Conservation (phyloP, 306 rosid genomes). For the Cercis canadensis region DNA sequence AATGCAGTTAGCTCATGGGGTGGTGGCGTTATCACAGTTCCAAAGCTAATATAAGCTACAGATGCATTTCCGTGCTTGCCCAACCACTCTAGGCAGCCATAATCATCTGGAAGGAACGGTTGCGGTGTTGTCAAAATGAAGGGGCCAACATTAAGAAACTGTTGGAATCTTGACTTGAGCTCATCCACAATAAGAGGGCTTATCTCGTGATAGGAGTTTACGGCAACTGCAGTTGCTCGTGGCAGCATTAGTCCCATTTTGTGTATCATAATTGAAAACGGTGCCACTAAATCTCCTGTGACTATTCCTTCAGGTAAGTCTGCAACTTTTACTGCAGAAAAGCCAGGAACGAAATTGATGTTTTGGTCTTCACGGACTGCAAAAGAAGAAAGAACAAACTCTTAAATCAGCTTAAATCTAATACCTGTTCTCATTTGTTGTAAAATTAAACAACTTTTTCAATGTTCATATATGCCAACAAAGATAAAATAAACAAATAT, state of each 20-base stretch:
- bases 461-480: too few relatives aligned
- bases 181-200: slow-evolving; percentile 31
- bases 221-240: slow-evolving; percentile 57
- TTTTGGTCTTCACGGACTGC: slow-evolving; percentile 35
- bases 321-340: slow-evolving; percentile 35
- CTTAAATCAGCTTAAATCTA: too few relatives aligned
- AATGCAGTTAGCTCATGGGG: slow-evolving; percentile 55
- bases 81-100: slow-evolving; percentile 63
- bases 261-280: slow-evolving; percentile 50
- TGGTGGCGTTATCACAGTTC: slow-evolving; percentile 60
- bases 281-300: slow-evolving; percentile 28
- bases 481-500: too few relatives aligned
- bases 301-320: slow-evolving; percentile 66
- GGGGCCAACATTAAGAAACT: slow-evolving; percentile 67
- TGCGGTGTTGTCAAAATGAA: slow-evolving; percentile 48
- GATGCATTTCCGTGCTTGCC: slow-evolving; percentile 45
- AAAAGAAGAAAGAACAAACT: not conserved
- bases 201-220: slow-evolving; percentile 63
- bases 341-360: slow-evolving; percentile 61
- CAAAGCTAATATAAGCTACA: slow-evolving; percentile 67
- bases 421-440: too few relatives aligned
- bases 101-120: slow-evolving; percentile 29
- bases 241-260: slow-evolving; percentile 67
- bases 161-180: slow-evolving; percentile 41
- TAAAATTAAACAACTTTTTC: too few relatives aligned